Base-by-base conservation (phyloP, 2,329 filamentous ascomycete species). In the Fusarium sp. region DNA sequence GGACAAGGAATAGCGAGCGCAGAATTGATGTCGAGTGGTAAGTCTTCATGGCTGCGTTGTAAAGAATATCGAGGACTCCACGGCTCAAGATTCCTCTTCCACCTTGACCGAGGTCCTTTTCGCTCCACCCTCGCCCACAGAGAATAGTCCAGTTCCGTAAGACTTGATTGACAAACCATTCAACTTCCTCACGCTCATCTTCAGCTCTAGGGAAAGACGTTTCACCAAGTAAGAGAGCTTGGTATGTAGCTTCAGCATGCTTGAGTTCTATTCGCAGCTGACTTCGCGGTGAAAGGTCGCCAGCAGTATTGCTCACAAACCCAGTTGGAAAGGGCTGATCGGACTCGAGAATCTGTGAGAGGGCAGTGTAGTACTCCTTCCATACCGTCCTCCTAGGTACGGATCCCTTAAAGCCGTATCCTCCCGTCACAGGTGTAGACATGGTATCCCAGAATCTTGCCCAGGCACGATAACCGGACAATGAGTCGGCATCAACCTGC, bases 1-100 rank as follows among this genome's bases (percentile, higher is more conserved):
- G 96, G 3, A 97, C 91, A 13, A 89, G 91, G 77, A 98, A 98
- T 1, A 99, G 85, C 74, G 94, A 89, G 61, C 95, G 88, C 30
- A 99, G 83, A 66, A 98, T 92, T 12, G 93, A 84, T 2, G 95
- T 97, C 2, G 96, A 99, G 80, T 99, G 96, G 76, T 96, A 99
- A 0, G 94, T 97, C 79, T 96, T 97, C 12, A 92, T 93, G 10
- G 95, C 93, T 23, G 94, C 93, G 41, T 92, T 91, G 79, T 98
- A 99, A 9, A 99, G 85, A 28, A 94, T 92, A 79, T 96, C 94
- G 42, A 99, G 86, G 32, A 97, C 89, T 53, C 90, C 90, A 56
- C 91, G 89, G 68, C 92, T 92, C 20, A 95, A 83, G 23, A 86
- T 88, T 75, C 91, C 89, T 73, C 93, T 92, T 11, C 94, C 94